Conservation (phyloP, 1,139 yeast species). For the Yamadazyma dendronema region DNA sequence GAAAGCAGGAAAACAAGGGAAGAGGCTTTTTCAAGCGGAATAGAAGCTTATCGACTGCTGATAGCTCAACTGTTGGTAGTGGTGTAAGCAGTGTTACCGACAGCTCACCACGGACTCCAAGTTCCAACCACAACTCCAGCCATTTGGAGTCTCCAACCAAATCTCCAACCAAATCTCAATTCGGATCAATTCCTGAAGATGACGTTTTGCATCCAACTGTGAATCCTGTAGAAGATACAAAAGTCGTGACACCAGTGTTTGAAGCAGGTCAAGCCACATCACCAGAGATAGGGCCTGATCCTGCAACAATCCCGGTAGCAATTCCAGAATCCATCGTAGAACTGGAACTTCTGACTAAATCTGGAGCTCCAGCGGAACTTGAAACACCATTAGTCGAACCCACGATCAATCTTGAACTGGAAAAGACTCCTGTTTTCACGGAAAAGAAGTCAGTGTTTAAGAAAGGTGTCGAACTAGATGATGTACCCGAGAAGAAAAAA, state of each 20-base stretch:
- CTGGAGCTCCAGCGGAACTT: background rate
- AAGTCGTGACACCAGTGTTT: too few relatives aligned
- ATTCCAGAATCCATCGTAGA: too few relatives aligned
- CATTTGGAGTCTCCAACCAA: too few relatives aligned
- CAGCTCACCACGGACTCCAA: slow-evolving; percentile 1
- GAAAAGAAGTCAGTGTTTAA: background rate
- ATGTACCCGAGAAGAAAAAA: slow-evolving; percentile 2
- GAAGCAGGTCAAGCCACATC: too few relatives aligned
- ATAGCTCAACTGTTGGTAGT: slow-evolving; percentile 10
- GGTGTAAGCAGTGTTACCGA: slow-evolving; percentile 5
- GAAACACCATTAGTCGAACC: slow-evolving; percentile 12
- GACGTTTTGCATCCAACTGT: slow-evolving; percentile 4
- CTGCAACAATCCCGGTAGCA: too few relatives aligned
- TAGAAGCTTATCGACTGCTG: slow-evolving; percentile 6
- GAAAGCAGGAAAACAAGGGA: slow-evolving; percentile 8
- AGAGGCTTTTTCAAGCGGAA: slow-evolving; percentile 15
- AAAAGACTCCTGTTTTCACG: background rate
- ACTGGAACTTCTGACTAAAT: too few relatives aligned
- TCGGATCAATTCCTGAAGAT: slow-evolving; percentile 6
- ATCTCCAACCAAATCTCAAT: slow-evolving; percentile 5
- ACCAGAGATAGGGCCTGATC: too few relatives aligned
- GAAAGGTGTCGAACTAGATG: too few relatives aligned
- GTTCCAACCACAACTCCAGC: too few relatives aligned
- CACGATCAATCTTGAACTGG: slow-evolving; percentile 7
- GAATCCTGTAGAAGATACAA: too few relatives aligned